Evolutionary conservation across 768 basidiomycete genomes (phyloP).

Genomic region (Boletus tylopilopsis): DNA sequence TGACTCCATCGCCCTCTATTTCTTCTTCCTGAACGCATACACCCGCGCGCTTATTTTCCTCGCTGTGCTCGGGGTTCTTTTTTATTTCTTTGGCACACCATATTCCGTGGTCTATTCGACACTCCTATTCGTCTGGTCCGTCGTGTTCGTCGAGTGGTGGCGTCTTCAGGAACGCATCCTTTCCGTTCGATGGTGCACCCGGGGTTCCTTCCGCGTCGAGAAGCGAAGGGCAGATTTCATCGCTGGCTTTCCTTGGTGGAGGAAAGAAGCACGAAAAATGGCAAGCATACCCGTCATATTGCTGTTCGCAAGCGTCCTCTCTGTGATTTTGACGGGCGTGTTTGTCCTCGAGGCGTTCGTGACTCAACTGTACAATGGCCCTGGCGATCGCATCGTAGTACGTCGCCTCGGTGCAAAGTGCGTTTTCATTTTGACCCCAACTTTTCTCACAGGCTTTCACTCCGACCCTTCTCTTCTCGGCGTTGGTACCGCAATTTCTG

Average conservation of each 20-base stretch:
- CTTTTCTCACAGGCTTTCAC: conserved; percentile 53
- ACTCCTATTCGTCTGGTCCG: conserved; percentile 77
- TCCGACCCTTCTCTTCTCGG: conserved; percentile 81
- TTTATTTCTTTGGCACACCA: conserved; percentile 65
- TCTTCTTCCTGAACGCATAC: conserved; percentile 83
- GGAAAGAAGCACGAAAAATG: conserved; percentile 61
- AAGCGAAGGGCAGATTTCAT: conserved; percentile 60
- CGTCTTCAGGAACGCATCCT: conserved; percentile 78
- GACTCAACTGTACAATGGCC: conserved; percentile 82
- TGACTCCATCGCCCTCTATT: conserved; percentile 82
- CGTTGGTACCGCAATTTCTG: conserved; percentile 77
- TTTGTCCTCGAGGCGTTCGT: conserved; percentile 91
- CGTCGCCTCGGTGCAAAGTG: conserved; percentile 27
- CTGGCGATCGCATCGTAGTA: conserved; percentile 75
- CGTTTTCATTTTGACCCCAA: not conserved
- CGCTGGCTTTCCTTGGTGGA: conserved; percentile 67
- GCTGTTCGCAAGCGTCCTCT: conserved; percentile 67
- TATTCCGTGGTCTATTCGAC: conserved; percentile 79
- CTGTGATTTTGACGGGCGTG: conserved; percentile 70
- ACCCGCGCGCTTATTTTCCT: conserved; percentile 77
- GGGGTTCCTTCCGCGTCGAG: conserved; percentile 74
- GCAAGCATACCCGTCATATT: conserved; percentile 70
- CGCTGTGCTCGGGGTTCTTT: conserved; percentile 61
- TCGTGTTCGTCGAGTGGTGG: conserved; percentile 91
- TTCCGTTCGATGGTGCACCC: conserved; percentile 79